Conservation (phyloP, 805 yeast genomes). For the Ogataea pini region DNA sequence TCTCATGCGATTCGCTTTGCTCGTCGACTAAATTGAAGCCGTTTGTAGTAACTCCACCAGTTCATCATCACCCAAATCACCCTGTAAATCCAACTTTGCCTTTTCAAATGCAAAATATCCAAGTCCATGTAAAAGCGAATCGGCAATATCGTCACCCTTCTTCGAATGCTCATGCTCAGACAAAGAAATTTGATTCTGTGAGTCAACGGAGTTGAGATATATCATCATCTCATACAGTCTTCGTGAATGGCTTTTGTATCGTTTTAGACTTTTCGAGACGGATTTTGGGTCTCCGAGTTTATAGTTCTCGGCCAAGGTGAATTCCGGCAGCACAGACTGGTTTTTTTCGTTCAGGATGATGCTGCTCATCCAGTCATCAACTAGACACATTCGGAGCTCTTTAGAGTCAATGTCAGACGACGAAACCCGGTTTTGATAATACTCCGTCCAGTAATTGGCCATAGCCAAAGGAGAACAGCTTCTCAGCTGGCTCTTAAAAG, state of each 20-base stretch:
- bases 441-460: conserved; percentile 34
- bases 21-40: too few species aligned
- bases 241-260: conserved; percentile 21
- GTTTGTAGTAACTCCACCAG: too few species aligned
- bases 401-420: conserved; percentile 21
- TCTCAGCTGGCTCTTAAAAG: conserved; percentile 13
- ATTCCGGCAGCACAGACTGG: neutral
- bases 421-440: neutral
- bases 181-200: conserved; percentile 6
- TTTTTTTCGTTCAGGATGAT: conserved; percentile 6
- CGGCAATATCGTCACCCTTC: conserved; percentile 68
- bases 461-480: conserved; percentile 32
- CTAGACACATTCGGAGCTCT: conserved; percentile 28
- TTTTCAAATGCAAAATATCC: conserved; percentile 48
- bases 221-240: conserved; percentile 30
- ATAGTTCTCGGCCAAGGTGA: neutral
- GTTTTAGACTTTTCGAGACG: neutral
- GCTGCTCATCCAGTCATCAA: conserved; percentile 28
- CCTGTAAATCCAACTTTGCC: conserved; percentile 24
- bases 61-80: too few species aligned
- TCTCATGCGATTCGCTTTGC: too few species aligned
- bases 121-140: conserved; percentile 62
- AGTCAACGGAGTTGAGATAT: conserved; percentile 25
- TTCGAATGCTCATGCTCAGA: conserved; percentile 19
- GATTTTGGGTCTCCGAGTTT: neutral